phyloP scores from a whole-genome alignment of 495 filamentous ascomycete genomes.

The Penicillium argentinense region DNA sequence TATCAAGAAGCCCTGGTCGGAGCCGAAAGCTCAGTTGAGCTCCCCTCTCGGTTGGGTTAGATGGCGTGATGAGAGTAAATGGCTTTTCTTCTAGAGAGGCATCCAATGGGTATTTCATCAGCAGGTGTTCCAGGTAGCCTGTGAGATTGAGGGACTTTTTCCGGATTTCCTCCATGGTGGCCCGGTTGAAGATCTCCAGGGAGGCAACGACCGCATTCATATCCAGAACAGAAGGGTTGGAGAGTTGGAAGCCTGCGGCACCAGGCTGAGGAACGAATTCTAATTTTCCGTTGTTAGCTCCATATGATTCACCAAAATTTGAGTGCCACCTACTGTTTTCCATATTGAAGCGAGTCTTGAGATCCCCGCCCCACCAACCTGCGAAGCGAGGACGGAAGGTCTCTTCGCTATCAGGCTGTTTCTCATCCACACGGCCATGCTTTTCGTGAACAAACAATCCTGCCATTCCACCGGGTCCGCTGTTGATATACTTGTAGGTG shows the following conservation, averaged over 20 bases:
- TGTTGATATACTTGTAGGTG: conserved; percentile 95
- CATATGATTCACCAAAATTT: no score
- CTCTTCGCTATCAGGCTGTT: conserved; percentile 30
- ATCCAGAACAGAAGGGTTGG: conserved; percentile 62
- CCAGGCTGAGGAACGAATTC: conserved; percentile 70
- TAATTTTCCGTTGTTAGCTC: conserved; percentile 15
- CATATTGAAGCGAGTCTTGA: conserved; percentile 76
- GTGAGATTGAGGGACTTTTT: conserved; percentile 76
- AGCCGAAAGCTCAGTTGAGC: conserved; percentile 84
- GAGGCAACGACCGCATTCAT: conserved; percentile 68
- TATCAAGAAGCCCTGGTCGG: conserved; percentile 62
- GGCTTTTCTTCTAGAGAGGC: conserved; percentile 40
- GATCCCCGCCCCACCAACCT: conserved; percentile 92
- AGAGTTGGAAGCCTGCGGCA: conserved; percentile 62
- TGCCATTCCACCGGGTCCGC: conserved; percentile 83
- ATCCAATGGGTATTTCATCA: conserved; percentile 46
- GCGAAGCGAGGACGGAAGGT: conserved; percentile 59
- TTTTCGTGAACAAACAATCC: conserved; percentile 84
- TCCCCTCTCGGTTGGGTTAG: conserved; percentile 67
- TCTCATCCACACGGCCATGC: conserved; percentile 56
- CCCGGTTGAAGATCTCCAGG: conserved; percentile 73
- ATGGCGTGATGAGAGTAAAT: conserved; percentile 81
- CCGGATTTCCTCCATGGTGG: conserved; percentile 68
- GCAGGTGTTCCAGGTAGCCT: conserved; percentile 72
- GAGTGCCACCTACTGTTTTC: conserved; percentile 59